Conservation (phyloP, 768 basidiomycete species). For the Mrakia frigida region DNA sequence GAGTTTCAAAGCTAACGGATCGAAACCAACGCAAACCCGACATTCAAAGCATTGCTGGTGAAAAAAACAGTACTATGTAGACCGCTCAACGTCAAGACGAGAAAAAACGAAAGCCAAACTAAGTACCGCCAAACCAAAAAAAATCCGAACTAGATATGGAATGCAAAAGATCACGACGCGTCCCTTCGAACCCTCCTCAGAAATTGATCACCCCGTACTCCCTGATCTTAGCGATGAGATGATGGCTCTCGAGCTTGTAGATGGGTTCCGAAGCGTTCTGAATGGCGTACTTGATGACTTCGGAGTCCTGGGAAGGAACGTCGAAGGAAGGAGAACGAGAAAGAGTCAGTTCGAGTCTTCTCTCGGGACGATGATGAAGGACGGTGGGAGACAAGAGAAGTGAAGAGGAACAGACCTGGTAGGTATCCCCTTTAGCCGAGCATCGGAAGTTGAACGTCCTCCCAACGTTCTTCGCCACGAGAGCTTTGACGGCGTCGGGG, state of each 20-base stretch:
- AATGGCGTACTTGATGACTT: slow-evolving; percentile 76
- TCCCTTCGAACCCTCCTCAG: background rate
- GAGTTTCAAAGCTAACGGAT: too few relatives aligned
- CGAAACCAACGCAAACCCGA: too few relatives aligned
- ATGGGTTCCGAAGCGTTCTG: slow-evolving; percentile 61
- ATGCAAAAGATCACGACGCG: too few relatives aligned
- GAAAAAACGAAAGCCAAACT: too few relatives aligned
- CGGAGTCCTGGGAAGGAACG: slow-evolving; percentile 56
- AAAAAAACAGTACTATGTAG: too few relatives aligned
- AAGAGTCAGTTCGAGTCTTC: background rate
- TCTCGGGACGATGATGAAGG: background rate
- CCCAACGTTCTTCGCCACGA: slow-evolving; percentile 62
- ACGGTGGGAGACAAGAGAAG: background rate
- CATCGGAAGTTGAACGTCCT: slow-evolving; percentile 74
- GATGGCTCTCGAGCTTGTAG: slow-evolving; percentile 45
- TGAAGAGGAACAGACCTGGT: slow-evolving; percentile 47
- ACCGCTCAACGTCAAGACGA: too few relatives aligned
- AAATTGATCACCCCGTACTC: background rate
- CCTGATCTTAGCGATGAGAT: background rate
- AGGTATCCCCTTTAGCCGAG: slow-evolving; percentile 80
- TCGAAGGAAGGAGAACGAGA: background rate
- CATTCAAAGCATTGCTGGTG: too few relatives aligned
- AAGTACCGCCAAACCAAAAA: too few relatives aligned
- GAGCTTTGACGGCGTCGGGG: slow-evolving; percentile 55
- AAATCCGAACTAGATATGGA: too few relatives aligned